A percentile compares a stretch with the other conserved stretches of the same genome.
Evolutionary conservation across 1,139 yeast species (phyloP).

Genomic region (Hyphopichia burtonii): DNA sequence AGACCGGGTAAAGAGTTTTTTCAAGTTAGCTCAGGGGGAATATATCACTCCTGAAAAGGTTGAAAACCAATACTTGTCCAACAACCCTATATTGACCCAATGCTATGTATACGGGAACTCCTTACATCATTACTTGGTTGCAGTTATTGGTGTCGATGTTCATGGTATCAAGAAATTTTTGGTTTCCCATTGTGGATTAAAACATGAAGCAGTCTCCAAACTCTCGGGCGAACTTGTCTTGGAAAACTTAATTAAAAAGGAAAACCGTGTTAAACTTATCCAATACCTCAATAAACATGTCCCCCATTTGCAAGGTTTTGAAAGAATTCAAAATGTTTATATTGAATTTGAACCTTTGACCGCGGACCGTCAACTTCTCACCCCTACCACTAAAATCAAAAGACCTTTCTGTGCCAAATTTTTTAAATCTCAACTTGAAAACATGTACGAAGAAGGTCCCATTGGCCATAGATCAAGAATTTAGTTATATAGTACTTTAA

Average conservation of each 20-base stretch:
- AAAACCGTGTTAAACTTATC: conserved; percentile 24
- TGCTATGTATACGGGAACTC: conserved; percentile 50
- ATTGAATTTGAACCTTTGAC: conserved; percentile 40
- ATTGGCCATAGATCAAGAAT: conserved; percentile 14
- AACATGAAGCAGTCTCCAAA: conserved; percentile 5
- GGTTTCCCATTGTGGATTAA: not conserved
- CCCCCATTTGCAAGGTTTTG: conserved; percentile 31
- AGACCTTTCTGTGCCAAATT: conserved; percentile 36
- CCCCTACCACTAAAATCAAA: conserved; percentile 43
- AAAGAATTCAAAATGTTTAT: conserved; percentile 34
- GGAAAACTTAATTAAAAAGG: conserved; percentile 22
- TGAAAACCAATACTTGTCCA: conserved; percentile 61
- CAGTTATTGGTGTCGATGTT: conserved; percentile 43
- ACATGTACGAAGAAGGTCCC: conserved; percentile 28
- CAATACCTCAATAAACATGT: conserved; percentile 27
- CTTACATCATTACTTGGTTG: conserved; percentile 28
- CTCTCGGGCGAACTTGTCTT: conserved; percentile 19
- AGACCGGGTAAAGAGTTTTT: conserved; percentile 79
- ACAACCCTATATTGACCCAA: conserved; percentile 53
- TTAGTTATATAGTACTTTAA: not conserved
- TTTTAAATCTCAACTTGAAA: conserved; percentile 21
- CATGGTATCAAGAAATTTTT: conserved; percentile 20
- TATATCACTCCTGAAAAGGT: conserved; percentile 78
- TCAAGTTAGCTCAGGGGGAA: conserved; percentile 80
- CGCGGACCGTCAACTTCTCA: conserved; percentile 36